phyloP scores from a whole-genome alignment of 805 yeast genomes.

The Sugiyamaella marilandica region DNA sequence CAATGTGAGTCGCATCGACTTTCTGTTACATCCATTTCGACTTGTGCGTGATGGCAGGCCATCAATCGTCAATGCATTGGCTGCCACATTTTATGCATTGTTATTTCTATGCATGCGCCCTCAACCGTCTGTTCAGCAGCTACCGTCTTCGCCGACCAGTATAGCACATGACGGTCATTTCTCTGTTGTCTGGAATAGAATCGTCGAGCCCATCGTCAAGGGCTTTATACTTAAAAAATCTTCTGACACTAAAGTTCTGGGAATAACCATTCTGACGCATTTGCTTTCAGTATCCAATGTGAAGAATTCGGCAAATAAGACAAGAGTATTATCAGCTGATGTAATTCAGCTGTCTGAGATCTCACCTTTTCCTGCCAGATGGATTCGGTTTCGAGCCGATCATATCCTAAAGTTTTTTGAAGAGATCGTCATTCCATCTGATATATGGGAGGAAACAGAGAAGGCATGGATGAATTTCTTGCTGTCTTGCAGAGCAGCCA shows the following conservation, averaged over 20 bases:
- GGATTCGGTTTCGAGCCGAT: constrained; percentile 14
- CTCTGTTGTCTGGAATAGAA: constrained; percentile 5
- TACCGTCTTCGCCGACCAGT: background rate
- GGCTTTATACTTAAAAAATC: background rate
- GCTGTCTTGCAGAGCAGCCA: constrained; percentile 1
- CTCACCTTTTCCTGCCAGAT: constrained; percentile 14
- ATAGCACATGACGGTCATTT: background rate
- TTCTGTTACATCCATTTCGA: constrained; percentile 17
- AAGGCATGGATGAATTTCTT: constrained; percentile 2
- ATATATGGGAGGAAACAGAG: constrained; percentile 2
- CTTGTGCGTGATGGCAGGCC: constrained; percentile 12
- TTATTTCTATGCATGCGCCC: constrained; percentile 8
- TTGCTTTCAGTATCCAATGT: constrained; percentile 2
- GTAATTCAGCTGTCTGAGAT: constrained; percentile 11
- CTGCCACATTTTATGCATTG: constrained; percentile 5
- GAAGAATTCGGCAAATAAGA: constrained; percentile 1
- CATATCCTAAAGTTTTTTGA: constrained; percentile 6
- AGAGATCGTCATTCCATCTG: background rate
- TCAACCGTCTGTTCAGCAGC: background rate
- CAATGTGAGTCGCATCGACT: background rate
- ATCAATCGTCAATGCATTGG: constrained; percentile 8
- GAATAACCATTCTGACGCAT: constrained; percentile 9
- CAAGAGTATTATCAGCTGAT: constrained; percentile 7
- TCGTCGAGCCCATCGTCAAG: constrained; percentile 4
- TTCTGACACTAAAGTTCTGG: background rate